Evolutionary conservation across 2,329 filamentous ascomycete genomes (phyloP).

Genomic region (Pyricularia sp.): DNA sequence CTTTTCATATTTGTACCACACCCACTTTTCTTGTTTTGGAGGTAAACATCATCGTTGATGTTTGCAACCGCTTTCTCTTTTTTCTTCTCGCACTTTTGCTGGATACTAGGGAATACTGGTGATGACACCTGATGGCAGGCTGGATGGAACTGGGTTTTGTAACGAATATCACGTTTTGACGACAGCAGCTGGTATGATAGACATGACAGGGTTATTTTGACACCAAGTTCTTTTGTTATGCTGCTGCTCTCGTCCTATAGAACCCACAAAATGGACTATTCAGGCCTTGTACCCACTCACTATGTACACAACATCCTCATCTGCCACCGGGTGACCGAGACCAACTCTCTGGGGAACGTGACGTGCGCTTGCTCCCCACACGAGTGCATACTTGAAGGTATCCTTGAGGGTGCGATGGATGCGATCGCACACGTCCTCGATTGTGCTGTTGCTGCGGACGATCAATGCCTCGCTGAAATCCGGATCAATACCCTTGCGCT

Average conservation of each 20-base stretch:
- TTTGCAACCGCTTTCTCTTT: not conserved
- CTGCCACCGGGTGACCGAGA: slow-evolving; percentile 62
- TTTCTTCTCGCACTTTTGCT: not conserved
- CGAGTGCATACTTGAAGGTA: slow-evolving; percentile 95
- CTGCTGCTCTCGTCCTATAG: not conserved
- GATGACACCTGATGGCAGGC: not conserved
- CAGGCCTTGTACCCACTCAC: slow-evolving; percentile 51
- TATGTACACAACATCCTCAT: slow-evolving; percentile 58
- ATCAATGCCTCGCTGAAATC: slow-evolving; percentile 87
- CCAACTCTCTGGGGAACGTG: slow-evolving; percentile 93
- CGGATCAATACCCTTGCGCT: slow-evolving; percentile 84
- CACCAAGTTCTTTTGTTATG: not conserved
- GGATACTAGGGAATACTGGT: not conserved
- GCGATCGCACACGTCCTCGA: slow-evolving; percentile 94
- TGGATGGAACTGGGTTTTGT: not conserved
- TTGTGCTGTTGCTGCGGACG: slow-evolving; percentile 72
- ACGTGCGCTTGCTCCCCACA: slow-evolving; percentile 92
- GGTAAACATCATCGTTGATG: not conserved
- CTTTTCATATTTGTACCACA: not conserved
- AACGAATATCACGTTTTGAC: slow-evolving; percentile 1
- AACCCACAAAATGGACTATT: not conserved
- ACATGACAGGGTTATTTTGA: not conserved
- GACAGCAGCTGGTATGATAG: not conserved
- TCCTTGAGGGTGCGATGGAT: slow-evolving; percentile 93
- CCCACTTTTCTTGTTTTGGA: not conserved